phyloP scores from a whole-genome alignment of 345 rosid species.

The Aethionema arabicum region DNA sequence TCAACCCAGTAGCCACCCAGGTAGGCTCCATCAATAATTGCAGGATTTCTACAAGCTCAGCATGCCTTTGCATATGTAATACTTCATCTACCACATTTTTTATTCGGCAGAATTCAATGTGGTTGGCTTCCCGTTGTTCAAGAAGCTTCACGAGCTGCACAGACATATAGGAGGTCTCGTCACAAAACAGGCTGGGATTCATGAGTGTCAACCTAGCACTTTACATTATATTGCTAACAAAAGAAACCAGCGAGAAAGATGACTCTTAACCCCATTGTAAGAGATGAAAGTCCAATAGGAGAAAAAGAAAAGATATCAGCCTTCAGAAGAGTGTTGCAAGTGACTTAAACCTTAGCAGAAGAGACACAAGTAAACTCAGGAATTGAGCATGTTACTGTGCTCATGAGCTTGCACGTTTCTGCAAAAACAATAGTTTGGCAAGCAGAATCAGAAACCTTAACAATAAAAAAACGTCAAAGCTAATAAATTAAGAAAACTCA shows the following conservation, averaged over 20 bases:
- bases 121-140: constrained; percentile 90
- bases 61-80: constrained; percentile 60
- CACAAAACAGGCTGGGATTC: not conserved
- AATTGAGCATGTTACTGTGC: constrained; percentile 66
- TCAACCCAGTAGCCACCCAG: constrained; percentile 95
- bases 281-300: not conserved
- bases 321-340: constrained; percentile 9
- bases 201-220: not conserved
- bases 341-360: constrained; percentile 73
- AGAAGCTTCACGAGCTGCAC: constrained; percentile 96
- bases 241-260: not conserved
- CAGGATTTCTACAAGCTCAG: constrained; percentile 68
- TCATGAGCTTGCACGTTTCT: constrained; percentile 90
- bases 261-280: constrained; percentile 1
- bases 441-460: constrained; percentile 13
- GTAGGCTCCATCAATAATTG: constrained; percentile 84
- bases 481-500: constrained; percentile 20
- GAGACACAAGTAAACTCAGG: constrained; percentile 92
- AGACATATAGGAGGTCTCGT: constrained; percentile 6
- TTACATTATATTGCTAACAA: not conserved
- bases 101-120: constrained; percentile 87
- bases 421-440: constrained; percentile 34
- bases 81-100: constrained; percentile 80
- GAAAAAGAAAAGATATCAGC: constrained; percentile 3
- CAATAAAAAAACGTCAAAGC: not conserved